phyloP scores from a whole-genome alignment of 352 stramenopile species.

The Pythium myriotylum region DNA sequence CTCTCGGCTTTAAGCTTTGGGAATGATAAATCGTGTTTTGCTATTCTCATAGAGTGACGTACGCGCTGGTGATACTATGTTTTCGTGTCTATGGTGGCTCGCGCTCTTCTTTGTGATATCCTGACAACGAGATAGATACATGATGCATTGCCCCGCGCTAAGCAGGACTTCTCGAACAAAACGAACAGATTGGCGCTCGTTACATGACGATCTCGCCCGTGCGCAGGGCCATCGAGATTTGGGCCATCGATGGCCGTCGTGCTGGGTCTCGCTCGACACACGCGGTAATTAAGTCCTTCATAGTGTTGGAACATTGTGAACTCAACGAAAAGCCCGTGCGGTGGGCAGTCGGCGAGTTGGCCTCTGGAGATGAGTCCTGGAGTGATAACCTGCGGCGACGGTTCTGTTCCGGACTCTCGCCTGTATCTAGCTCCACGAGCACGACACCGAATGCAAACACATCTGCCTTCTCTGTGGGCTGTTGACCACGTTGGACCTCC shows the following conservation, averaged over 20 bases:
- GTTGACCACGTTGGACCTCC: slow-evolving; percentile 69
- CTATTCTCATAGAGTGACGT: background rate
- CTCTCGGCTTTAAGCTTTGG: slow-evolving; percentile 18
- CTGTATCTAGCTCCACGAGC: slow-evolving; percentile 76
- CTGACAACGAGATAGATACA: background rate
- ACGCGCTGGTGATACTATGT: slow-evolving; percentile 1
- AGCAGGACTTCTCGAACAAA: background rate
- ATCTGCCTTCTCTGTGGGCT: slow-evolving; percentile 70
- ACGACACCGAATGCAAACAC: slow-evolving; percentile 81
- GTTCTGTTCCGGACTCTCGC: slow-evolving; percentile 70
- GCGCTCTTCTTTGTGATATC: slow-evolving; percentile 1
- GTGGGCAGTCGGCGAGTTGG: slow-evolving; percentile 39
- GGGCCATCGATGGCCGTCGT: slow-evolving; percentile 58
- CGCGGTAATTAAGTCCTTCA: slow-evolving; percentile 66
- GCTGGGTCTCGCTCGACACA: slow-evolving; percentile 61
- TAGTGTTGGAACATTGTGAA: slow-evolving; percentile 54
- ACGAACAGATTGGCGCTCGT: slow-evolving; percentile 9
- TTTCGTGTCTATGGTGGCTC: background rate
- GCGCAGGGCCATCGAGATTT: slow-evolving; percentile 62
- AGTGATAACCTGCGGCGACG: slow-evolving; percentile 44
- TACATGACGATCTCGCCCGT: slow-evolving; percentile 62
- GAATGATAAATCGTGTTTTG: background rate
- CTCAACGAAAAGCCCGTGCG: slow-evolving; percentile 62
- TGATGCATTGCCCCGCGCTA: slow-evolving; percentile 7
- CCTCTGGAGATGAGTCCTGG: slow-evolving; percentile 24